Evolutionary conservation across 768 basidiomycete genomes (phyloP).

Genomic region (Mycena polygramma): DNA sequence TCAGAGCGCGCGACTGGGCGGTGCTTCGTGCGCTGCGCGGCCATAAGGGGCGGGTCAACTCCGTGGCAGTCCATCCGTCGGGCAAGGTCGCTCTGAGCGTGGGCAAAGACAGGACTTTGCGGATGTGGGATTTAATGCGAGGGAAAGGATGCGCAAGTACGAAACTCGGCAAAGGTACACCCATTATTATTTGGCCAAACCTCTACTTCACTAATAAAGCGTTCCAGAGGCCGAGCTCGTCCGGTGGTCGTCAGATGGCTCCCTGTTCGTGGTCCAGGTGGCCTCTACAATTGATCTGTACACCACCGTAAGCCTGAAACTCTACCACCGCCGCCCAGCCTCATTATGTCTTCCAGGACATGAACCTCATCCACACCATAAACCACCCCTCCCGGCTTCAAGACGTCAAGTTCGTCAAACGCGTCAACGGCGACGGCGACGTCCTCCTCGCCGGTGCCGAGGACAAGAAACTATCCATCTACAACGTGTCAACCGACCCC

Average conservation of each 20-base stretch:
- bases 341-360: conserved; percentile 64
- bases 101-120: conserved; percentile 87
- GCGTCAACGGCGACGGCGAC: conserved; percentile 69
- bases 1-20: conserved; percentile 94
- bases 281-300: conserved; percentile 86
- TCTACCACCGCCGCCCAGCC: conserved; percentile 1
- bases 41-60: conserved; percentile 94
- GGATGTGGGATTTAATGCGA: conserved; percentile 99
- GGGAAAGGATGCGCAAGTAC: conserved; percentile 91
- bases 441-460: conserved; percentile 89
- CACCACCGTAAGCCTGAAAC: conserved; percentile 67
- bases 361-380: conserved; percentile 81
- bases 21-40: conserved; percentile 90
- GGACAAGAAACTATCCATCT: conserved; percentile 89
- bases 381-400: conserved; percentile 88
- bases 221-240: conserved; percentile 90
- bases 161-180: conserved; percentile 88
- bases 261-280: conserved; percentile 84
- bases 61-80: conserved; percentile 91
- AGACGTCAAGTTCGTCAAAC: conserved; percentile 80
- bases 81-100: conserved; percentile 94
- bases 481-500: conserved; percentile 66
- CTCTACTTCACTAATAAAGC: background rate
- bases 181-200: background rate
- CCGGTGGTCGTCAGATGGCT: conserved; percentile 85